Evolutionary conservation across 345 rosid genomes (phyloP).

Genomic region (Viola odorata): DNA sequence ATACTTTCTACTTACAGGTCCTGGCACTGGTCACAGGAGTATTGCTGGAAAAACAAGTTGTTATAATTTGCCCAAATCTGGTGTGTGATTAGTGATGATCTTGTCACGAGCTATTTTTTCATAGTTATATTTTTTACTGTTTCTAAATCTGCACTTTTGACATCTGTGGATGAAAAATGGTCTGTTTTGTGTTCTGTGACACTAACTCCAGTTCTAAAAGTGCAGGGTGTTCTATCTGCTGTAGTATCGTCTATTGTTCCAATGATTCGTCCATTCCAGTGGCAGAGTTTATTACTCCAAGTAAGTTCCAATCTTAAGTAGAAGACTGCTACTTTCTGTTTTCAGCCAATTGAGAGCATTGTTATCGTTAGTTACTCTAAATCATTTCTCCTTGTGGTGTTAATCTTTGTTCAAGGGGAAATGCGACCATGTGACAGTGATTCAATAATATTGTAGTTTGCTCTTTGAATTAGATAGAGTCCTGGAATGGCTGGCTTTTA

Average conservation of each 20-base stretch:
- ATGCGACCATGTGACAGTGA: not conserved
- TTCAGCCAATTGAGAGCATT: constrained; percentile 5
- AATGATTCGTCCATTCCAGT: constrained; percentile 88
- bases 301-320: constrained; percentile 32
- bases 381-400: not conserved
- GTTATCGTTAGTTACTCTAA: not conserved
- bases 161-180: not conserved
- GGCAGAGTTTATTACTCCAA: constrained; percentile 98
- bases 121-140: not conserved
- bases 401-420: not conserved
- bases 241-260: constrained; percentile 76
- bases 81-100: constrained; percentile 40
- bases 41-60: constrained; percentile 83
- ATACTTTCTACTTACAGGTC: constrained; percentile 42
- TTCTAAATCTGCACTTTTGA: not conserved
- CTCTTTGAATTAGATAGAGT: not conserved
- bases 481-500: not conserved
- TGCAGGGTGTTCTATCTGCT: constrained; percentile 96
- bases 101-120: not conserved
- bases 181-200: not conserved
- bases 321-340: not conserved
- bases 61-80: constrained; percentile 82
- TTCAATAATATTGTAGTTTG: not conserved
- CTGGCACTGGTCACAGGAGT: constrained; percentile 80
- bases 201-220: constrained; percentile 10